A percentile compares a stretch with the other conserved stretches of the same genome.
Conservation (phyloP, 148 eudicot genomes). For the Rhododendron griersonianum region DNA sequence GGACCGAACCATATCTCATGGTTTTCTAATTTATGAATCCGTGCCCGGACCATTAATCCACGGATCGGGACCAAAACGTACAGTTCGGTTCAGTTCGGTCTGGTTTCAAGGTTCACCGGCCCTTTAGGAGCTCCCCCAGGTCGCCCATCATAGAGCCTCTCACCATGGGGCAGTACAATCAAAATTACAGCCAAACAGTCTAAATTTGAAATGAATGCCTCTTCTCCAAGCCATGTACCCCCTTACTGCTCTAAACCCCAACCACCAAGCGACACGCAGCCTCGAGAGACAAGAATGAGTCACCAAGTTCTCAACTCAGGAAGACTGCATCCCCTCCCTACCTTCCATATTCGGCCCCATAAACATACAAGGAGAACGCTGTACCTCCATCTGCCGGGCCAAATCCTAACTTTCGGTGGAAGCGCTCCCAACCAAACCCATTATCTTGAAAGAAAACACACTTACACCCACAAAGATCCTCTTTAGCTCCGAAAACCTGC, state of each 20-base stretch:
- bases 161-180: neutral
- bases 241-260: neutral
- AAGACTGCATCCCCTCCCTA: neutral
- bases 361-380: neutral
- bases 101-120: neutral
- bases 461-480: neutral
- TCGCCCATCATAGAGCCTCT: neutral
- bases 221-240: neutral
- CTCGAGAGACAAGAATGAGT: neutral
- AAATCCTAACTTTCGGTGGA: neutral
- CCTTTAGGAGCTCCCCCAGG: neutral
- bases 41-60: no score
- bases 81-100: no score
- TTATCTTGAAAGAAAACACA: neutral
- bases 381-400: neutral
- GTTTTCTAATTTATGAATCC: no score
- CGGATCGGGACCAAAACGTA: no score
- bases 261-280: neutral
- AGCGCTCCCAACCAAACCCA: neutral
- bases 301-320: slow-evolving; percentile 1
- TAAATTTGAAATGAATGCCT: neutral
- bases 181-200: neutral
- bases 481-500: neutral
- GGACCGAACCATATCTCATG: no score
- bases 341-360: neutral